phyloP scores from a whole-genome alignment of 2,329 filamentous ascomycete genomes.

The Metarhizium brunneum region DNA sequence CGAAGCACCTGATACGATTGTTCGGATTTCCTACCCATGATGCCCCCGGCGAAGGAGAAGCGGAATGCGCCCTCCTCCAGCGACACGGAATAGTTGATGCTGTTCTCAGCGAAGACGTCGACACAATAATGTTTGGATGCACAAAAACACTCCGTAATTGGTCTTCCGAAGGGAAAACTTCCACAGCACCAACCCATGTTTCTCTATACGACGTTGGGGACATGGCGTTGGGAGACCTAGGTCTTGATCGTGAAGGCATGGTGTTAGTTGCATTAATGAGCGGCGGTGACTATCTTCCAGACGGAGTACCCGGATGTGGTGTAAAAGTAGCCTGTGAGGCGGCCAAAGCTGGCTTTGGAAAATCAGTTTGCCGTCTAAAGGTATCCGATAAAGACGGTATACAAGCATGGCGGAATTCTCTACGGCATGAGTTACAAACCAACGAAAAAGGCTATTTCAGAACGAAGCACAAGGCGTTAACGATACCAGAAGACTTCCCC shows the following conservation, averaged over 20 bases:
- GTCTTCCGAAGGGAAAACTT: slow-evolving; percentile 60
- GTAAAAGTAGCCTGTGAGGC: slow-evolving; percentile 85
- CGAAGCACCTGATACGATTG: slow-evolving; percentile 72
- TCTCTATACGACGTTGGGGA: slow-evolving; percentile 63
- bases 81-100: slow-evolving; percentile 77
- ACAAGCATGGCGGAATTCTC: slow-evolving; percentile 58
- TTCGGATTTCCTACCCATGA: slow-evolving; percentile 81
- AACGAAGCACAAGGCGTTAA: slow-evolving; percentile 62
- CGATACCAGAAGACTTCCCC: slow-evolving; percentile 74
- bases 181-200: slow-evolving; percentile 73
- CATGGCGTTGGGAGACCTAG: slow-evolving; percentile 39
- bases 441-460: slow-evolving; percentile 79
- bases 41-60: slow-evolving; percentile 91
- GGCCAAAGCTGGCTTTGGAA: slow-evolving; percentile 78
- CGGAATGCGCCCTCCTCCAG: slow-evolving; percentile 86
- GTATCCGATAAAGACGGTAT: slow-evolving; percentile 50
- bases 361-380: slow-evolving; percentile 58
- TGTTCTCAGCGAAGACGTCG: slow-evolving; percentile 91
- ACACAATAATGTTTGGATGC: slow-evolving; percentile 96
- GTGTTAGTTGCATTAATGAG: slow-evolving; percentile 90
- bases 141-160: slow-evolving; percentile 71
- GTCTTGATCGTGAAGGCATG: slow-evolving; percentile 80
- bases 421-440: slow-evolving; percentile 68
- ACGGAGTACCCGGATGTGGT: slow-evolving; percentile 80
- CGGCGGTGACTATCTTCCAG: slow-evolving; percentile 86